Evolutionary conservation across 2,329 filamentous ascomycete species (phyloP), one percentile per base, ranked within the genome.

Genomic region (Sphaerulina vaccinii): DNA sequence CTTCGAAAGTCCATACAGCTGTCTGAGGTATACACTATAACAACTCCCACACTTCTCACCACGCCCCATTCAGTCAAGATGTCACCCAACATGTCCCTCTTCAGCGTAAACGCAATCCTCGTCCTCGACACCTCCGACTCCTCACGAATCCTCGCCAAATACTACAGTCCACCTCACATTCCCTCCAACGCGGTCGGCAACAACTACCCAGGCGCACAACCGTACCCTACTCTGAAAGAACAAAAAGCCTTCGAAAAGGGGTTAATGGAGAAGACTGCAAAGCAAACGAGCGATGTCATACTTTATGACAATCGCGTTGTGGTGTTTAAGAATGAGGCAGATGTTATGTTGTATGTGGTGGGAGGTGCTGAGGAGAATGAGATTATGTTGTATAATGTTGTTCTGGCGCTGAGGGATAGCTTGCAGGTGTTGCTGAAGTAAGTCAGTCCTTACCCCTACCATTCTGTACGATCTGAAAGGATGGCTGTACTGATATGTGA

Each of bases 201-300:
- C 62, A 75, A 81, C 67, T 81, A 79, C 64, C 81, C 81, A 39
- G 81, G 81, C 66, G 80, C 81, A 59, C 89, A 87, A 69, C 89
- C 91, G 18, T 97, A 96, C 73, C 79, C 88, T 53, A 90, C 89
- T 52, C 74, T 93, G 50, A 96, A 96, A 77, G 85, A 95, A 64
- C 93, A 99, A 75, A 96, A 95, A 73, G 82, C 88, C 1, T 99
- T 99, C 68, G 93, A 99, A 74, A 96, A 96, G 77, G 93, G 91
- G 5, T 81, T 99, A 33, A 76, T 96, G 54, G 86, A 96, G 67
- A 97, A 99, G 81, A 97, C 93, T 13, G 86, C 88, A 62, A 99
- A 97, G 79, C 90, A 95, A 75, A 91, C 84, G 11, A 90, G 87
- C 64, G 93, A 97, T 75, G 93, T 99, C 65, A 95, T 99, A 63